Base-by-base conservation (phyloP, 192 early-diverging fungal genomes). In the Linnemannia hyalina region DNA sequence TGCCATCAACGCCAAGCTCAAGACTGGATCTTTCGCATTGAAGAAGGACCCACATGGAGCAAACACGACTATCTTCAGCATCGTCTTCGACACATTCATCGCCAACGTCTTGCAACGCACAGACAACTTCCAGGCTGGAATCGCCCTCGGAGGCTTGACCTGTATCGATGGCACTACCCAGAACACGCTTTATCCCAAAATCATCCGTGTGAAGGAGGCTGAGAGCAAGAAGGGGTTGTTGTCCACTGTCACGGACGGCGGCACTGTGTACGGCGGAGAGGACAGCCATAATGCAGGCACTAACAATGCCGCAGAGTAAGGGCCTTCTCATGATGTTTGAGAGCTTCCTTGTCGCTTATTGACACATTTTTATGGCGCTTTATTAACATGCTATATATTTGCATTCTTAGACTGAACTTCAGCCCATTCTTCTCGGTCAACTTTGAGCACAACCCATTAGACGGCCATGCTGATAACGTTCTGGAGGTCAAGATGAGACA, bases 371-470 rank as follows among this genome's bases (percentile, higher is more conserved):
- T 8, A 15, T 11, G 70, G 22, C 6, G 13, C 23, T 5, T 26
- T 38, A 52, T 22, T 74, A 36, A 74, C 72, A 9, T 13, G 22
- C 4, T 52, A 18, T 49, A 29, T 3, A 16, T 63, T 69, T 40
- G 54, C 35, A 32, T 36, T 22, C 47, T 42, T 54, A 38, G 77
- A 57, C 18, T 63, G 6, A 63, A 68, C 16, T 81, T 86, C 32
- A 87, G 90, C 44, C 90, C 93, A 1, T 98, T 98, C 81, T 97
- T 98, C 81, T 86, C 88, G 9, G 80, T 96, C 26, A 89, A 88
- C 15, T 95, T 97, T 89, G 97, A 99, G 78, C 92, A 96, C 72
- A 95, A 96, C 40, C 98, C 98, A 5, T 82, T 98, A n/a, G 97
- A 99, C 84, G 91, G 88, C 29, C 94, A 96, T 52, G 97, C 97